Conservation (phyloP, 2,329 filamentous ascomycete species). For the Fulvia fulva region DNA sequence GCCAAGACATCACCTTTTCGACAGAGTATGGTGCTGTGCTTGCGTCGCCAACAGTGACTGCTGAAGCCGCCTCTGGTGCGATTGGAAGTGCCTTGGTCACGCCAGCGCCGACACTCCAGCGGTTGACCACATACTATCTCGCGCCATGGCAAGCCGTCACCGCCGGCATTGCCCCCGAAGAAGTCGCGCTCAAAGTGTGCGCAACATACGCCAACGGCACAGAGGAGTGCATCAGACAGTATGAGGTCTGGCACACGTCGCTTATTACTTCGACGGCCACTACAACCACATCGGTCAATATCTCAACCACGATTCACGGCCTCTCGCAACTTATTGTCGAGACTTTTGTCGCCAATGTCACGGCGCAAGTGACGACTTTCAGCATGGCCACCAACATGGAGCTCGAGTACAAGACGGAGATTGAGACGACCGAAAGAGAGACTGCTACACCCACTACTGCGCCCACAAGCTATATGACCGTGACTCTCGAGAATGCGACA, state of each 20-base stretch:
- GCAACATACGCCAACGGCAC: conserved; percentile 34
- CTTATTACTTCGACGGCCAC: conserved; percentile 38
- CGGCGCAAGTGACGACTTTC: conserved; percentile 37
- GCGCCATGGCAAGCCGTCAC: conserved; percentile 44
- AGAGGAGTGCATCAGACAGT: conserved; percentile 39
- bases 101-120: conserved; percentile 36
- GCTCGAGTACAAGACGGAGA: conserved; percentile 37
- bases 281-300: conserved; percentile 35
- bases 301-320: conserved; percentile 39
- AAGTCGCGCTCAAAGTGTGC: conserved; percentile 43
- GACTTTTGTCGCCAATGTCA: conserved; percentile 38
- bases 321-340: conserved; percentile 37
- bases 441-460: conserved; percentile 20
- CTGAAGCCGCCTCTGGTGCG: conserved; percentile 3
- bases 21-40: conserved; percentile 42
- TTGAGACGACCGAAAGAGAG: conserved; percentile 25
- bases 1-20: conserved; percentile 45
- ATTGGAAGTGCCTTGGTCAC: conserved; percentile 32
- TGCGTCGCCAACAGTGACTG: conserved; percentile 34
- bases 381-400: conserved; percentile 38
- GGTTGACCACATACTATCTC: conserved; percentile 42
- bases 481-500: conserved; percentile 26
- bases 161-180: conserved; percentile 35
- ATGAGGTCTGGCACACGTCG: conserved; percentile 41
- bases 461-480: conserved; percentile 30